phyloP scores from a whole-genome alignment of 805 yeast species.

The Candida awuae region DNA sequence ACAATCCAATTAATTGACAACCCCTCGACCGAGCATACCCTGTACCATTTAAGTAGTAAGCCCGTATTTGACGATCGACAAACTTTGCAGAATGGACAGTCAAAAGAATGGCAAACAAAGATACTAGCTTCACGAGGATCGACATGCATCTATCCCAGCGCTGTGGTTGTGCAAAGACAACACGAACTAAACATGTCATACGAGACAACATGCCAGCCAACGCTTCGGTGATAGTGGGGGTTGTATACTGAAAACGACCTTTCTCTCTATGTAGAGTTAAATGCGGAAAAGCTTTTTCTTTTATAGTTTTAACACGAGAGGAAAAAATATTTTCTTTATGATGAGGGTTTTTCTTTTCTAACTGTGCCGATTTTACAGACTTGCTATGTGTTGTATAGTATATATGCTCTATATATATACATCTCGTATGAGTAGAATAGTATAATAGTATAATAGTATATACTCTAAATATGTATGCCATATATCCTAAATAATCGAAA shows the following conservation, averaged over 20 bases:
- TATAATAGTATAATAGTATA: too few relatives aligned
- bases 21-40: conserved; percentile 97
- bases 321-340: not conserved
- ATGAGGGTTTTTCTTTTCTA: not conserved
- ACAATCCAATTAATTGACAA: conserved; percentile 52
- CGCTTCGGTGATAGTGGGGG: conserved; percentile 30
- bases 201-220: conserved; percentile 17
- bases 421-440: too few relatives aligned
- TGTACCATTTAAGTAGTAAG: conserved; percentile 43
- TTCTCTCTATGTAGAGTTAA: too few relatives aligned
- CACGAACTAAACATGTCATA: conserved; percentile 10
- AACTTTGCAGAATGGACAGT: conserved; percentile 23
- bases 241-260: conserved; percentile 26
- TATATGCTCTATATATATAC: too few relatives aligned
- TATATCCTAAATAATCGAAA: too few relatives aligned
- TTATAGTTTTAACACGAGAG: not conserved
- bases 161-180: conserved; percentile 19
- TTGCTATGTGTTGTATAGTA: too few relatives aligned
- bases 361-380: too few relatives aligned
- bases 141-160: conserved; percentile 26
- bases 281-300: too few relatives aligned
- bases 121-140: conserved; percentile 33
- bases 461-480: too few relatives aligned
- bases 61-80: conserved; percentile 25
- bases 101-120: conserved; percentile 7